Percentiles rank a stretch among this genome's conserved stretches.
Conservation (phyloP, 345 rosid species). For the Nasturtium officinale region DNA sequence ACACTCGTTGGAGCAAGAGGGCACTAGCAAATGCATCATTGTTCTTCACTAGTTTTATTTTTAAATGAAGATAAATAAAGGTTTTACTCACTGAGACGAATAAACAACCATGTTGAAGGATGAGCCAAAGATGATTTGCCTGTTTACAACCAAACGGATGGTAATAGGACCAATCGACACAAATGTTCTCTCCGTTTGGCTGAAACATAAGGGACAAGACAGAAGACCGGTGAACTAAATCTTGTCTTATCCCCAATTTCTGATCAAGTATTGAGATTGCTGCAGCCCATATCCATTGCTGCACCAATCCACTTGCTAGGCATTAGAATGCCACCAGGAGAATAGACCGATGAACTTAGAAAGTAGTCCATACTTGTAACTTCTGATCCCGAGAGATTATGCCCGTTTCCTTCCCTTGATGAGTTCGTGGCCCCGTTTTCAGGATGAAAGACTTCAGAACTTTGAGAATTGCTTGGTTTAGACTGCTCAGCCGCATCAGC, state of each 20-base stretch:
- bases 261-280: constrained; percentile 61
- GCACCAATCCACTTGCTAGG: constrained; percentile 74
- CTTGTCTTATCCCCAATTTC: constrained; percentile 21
- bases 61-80: not conserved
- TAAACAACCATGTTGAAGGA: constrained; percentile 19
- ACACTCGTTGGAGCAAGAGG: constrained; percentile 15
- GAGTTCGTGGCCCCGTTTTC: constrained; percentile 54
- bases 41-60: constrained; percentile 22
- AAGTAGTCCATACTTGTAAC: constrained; percentile 68
- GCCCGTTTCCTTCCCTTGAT: constrained; percentile 41
- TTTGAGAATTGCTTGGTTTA: constrained; percentile 59
- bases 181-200: constrained; percentile 21
- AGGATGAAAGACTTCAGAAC: constrained; percentile 65
- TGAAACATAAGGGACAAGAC: constrained; percentile 28
- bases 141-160: constrained; percentile 60
- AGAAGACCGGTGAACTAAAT: not conserved
- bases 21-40: constrained; percentile 23
- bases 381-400: constrained; percentile 57
- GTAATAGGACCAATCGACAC: constrained; percentile 20
- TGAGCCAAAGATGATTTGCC: constrained; percentile 97
- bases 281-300: constrained; percentile 50
- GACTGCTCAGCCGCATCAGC: constrained; percentile 1
- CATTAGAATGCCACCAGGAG: constrained; percentile 56
- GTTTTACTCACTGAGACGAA: not conserved
- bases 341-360: constrained; percentile 46